Base-by-base conservation (phyloP, 208 protist species). In the Angomonas deanei region DNA sequence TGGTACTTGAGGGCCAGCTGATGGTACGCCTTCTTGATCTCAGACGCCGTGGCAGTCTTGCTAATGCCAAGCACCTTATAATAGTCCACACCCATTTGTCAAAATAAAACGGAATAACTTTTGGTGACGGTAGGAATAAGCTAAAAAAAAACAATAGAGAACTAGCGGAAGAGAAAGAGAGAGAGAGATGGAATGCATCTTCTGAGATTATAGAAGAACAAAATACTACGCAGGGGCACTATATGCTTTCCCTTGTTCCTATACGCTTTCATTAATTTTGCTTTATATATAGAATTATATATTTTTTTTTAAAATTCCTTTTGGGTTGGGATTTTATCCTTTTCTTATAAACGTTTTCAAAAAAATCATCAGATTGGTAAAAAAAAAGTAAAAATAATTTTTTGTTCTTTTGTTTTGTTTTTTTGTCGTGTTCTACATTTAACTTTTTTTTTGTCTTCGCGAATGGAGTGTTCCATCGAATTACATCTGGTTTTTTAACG, bases 21-120 rank as follows among this genome's bases (percentile, higher is more conserved):
- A 47, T 86, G 86, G 64, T 97, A 97, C 5, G 94, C 90, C 58
- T 88, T 85, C 68, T 96, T 97, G 61, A 97, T 91, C 46, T 96
- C 86, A 33, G 72, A 82, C 32, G 86, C 74, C 34, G 56, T 74
- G 24, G 94, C 94, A 59, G 78, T 82, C 24, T 67, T 70, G 17
- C 64, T 19, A 27, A 97, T 59, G 21, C 78, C 80, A 10, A 97
- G 79, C 8, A 91, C 70, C 61, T 96, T 90, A 75, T 97, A 97
- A 55, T 92, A 96, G 61, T 97, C 90, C 0, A 88, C 74, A 27
- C 82, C 82, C 82, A 88, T 88, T 0, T 10, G 56, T n/a, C n/a
- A n/a, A n/a, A n/a, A n/a, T n/a, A n/a, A 55, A 59, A 52, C 39
- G 28, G 47, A 42, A 42, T 42, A 42, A 42, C 11, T 42, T 42